Base-by-base conservation (phyloP, 345 rosid species). In the Populus nigra region DNA sequence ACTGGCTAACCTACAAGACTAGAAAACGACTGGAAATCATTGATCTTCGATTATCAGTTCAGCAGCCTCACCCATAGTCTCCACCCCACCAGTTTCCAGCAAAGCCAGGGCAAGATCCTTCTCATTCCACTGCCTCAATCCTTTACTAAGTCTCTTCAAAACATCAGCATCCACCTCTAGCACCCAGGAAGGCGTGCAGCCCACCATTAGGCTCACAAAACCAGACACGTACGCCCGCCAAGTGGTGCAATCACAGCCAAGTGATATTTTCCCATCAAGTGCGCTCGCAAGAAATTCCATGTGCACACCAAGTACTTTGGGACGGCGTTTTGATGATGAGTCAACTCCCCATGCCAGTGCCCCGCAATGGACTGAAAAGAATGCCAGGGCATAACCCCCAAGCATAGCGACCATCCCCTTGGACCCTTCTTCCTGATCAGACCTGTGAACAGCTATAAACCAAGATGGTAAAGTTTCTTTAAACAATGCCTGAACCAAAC, bases 331-430 rank as follows among this genome's bases (percentile, higher is more conserved):
- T 18, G 96, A 90, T 67, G 88, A 81, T 0, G 91, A 89, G 83
- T 92, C 96, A 57, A 94, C 82, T 11, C 99, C 99, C 99, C 99
- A 96, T 3, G 98, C 97, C 50, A 93, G 92, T 22, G 94, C 81
- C 57, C 97, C 92, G 74, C 93, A 89, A 23, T 90, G 88, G 67
- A 96, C 78, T 36, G 91, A 86, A 83, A 95, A 90, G 86, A 89
- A 90, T 12, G 98, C 94, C 22, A 90, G 92, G 17, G 96, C 94
- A 69, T 90, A 92, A 9, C 99, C 99, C 39, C 94, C 82, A n/a
- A 93, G 87, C 97, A 88, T 88, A 16, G 94, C 88, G 39, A 91
- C 86, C 91, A 88, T 74, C 88, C 91, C 93, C 3, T 85, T 83
- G 5, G 79, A 67, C n/a, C 83, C 86, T 55, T 88, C 89, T 78